Evolutionary conservation across 2,329 filamentous ascomycete genomes (phyloP).

Genomic region (Clonostachys solani): DNA sequence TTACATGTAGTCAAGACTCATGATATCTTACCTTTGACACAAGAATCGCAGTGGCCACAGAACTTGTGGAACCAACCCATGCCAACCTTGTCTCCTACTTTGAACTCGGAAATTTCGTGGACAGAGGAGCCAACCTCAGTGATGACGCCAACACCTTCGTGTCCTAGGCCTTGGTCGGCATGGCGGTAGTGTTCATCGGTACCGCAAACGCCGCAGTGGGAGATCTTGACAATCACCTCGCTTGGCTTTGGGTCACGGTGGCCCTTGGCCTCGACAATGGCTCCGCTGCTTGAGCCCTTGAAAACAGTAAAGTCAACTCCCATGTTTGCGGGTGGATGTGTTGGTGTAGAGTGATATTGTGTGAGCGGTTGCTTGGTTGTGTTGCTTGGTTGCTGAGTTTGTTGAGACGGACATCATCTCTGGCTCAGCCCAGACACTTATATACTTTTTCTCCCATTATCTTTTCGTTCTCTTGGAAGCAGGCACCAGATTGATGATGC

Average conservation of each 20-base stretch:
- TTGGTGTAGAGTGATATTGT: too few relatives aligned
- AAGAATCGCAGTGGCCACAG: constrained; percentile 31
- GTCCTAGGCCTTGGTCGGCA: constrained; percentile 52
- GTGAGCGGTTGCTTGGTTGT: too few relatives aligned
- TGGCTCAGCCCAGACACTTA: too few relatives aligned
- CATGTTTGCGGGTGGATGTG: constrained; percentile 12
- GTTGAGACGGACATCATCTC: too few relatives aligned
- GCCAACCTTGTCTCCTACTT: constrained; percentile 58
- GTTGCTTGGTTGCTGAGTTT: too few relatives aligned
- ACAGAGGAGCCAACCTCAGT: not conserved
- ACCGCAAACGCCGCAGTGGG: constrained; percentile 57
- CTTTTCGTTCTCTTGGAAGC: too few relatives aligned
- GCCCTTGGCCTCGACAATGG: constrained; percentile 5
- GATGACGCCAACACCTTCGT: constrained; percentile 56
- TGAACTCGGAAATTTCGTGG: constrained; percentile 26
- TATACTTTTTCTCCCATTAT: too few relatives aligned
- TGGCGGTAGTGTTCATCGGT: constrained; percentile 24
- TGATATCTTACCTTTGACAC: constrained; percentile 11
- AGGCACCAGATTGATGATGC: too few relatives aligned
- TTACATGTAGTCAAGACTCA: too few relatives aligned
- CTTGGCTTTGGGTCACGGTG: constrained; percentile 2
- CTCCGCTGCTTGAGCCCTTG: constrained; percentile 7
- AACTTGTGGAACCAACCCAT: constrained; percentile 32
- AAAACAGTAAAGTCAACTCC: constrained; percentile 7
- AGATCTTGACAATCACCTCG: constrained; percentile 59